phyloP scores from a whole-genome alignment of 2,329 filamentous ascomycete species.

The Colletotrichum gigasporum region DNA sequence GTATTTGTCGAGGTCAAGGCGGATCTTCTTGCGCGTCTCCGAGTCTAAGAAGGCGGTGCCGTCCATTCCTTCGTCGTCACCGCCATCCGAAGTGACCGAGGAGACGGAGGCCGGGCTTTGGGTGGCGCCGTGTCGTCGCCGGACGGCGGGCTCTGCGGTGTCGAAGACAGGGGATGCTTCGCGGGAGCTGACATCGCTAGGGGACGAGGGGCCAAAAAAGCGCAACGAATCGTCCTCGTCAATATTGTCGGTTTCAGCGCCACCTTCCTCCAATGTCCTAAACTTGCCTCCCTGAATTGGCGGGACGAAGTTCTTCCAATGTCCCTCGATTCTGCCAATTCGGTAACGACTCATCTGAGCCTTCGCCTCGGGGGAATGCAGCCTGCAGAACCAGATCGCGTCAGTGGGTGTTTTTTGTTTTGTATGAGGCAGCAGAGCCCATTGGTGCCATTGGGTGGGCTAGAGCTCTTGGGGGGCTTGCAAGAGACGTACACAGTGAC shows the following conservation, averaged over 20 bases:
- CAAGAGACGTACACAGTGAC: constrained; percentile 77
- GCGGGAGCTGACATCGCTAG: constrained; percentile 63
- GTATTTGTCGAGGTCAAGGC: constrained; percentile 81
- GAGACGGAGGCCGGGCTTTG: constrained; percentile 59
- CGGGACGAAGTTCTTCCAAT: constrained; percentile 88
- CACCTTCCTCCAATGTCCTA: constrained; percentile 49
- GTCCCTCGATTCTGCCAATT: constrained; percentile 82
- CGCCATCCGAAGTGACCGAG: constrained; percentile 64
- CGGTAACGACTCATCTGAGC: constrained; percentile 82
- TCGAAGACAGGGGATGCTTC: constrained; percentile 63
- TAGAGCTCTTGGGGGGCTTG: background rate
- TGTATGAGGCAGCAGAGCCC: too few relatives aligned
- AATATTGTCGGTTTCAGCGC: constrained; percentile 46
- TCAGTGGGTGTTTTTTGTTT: background rate
- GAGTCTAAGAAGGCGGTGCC: constrained; percentile 76
- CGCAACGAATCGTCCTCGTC: constrained; percentile 32
- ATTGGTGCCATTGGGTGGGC: background rate
- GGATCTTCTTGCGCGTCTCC: constrained; percentile 78
- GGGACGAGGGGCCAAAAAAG: constrained; percentile 41
- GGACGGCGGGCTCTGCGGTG: constrained; percentile 39
- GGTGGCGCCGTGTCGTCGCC: constrained; percentile 39
- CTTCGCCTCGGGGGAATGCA: constrained; percentile 84
- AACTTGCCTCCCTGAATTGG: constrained; percentile 92
- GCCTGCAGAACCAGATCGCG: constrained; percentile 53
- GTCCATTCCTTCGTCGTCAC: constrained; percentile 54